Evolutionary conservation across 306 rosid genomes (phyloP).

Genomic region (Dryas octopetala): DNA sequence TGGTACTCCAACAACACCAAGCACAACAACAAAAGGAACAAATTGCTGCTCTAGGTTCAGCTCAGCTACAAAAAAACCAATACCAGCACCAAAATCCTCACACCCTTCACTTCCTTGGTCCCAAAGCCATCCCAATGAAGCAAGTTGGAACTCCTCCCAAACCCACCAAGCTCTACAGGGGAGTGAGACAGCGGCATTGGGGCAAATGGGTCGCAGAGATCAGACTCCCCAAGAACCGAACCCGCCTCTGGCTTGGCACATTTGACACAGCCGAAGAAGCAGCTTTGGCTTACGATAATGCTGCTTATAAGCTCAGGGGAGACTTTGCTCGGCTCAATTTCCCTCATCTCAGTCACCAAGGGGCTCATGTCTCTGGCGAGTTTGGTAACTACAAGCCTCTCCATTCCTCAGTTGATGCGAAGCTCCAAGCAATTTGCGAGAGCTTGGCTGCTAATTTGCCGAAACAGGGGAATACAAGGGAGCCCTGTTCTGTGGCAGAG

Average conservation of each 20-base stretch:
- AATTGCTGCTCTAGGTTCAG: conserved; percentile 28
- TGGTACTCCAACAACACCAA: conserved; percentile 43
- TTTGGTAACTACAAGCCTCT: conserved; percentile 71
- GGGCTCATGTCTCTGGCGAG: conserved; percentile 42
- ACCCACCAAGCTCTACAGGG: conserved; percentile 69
- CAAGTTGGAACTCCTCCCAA: conserved; percentile 40
- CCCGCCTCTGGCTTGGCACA: conserved; percentile 97
- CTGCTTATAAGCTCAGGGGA: conserved; percentile 86
- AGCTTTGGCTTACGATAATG: conserved; percentile 83
- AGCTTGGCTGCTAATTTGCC: conserved; percentile 41
- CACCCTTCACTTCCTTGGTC: conserved; percentile 30
- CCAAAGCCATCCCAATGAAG: conserved; percentile 68
- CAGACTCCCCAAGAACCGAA: conserved; percentile 84
- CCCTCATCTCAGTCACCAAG: conserved; percentile 58
- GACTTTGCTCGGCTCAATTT: conserved; percentile 82
- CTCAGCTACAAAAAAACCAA: conserved; percentile 17
- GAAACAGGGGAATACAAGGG: conserved; percentile 46
- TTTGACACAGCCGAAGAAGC: conserved; percentile 91
- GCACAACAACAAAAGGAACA: conserved; percentile 21
- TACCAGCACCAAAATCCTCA: conserved; percentile 19
- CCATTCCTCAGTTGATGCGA: conserved; percentile 72
- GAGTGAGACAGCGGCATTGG: conserved; percentile 95
- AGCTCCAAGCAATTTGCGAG: conserved; percentile 79
- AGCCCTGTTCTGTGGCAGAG: conserved; percentile 35
- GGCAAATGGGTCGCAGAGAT: conserved; percentile 98